Conservation (phyloP, 768 basidiomycete species). For the Boletellus ananiceps region DNA sequence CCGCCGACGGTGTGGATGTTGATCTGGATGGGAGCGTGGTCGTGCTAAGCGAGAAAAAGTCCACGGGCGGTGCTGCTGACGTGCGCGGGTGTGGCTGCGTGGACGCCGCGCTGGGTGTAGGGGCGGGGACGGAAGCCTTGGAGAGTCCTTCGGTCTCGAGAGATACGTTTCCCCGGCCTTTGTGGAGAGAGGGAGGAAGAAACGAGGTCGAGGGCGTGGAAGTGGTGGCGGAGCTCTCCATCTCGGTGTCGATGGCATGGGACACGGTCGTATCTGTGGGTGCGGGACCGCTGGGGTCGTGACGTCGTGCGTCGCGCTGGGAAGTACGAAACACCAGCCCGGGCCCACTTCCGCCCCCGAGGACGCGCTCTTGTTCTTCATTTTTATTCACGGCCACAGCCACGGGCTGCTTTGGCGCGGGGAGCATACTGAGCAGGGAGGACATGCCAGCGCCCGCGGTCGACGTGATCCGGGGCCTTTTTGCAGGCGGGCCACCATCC, state of each 20-base stretch:
- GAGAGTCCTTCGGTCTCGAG: constrained; percentile 37
- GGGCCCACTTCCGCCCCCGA: constrained; percentile 60
- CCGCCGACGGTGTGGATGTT: background rate
- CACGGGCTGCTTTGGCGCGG: constrained; percentile 57
- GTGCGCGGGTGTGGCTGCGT: background rate
- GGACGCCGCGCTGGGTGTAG: constrained; percentile 1
- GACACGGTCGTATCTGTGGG: constrained; percentile 9
- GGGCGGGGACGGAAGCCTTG: background rate
- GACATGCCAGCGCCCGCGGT: constrained; percentile 53
- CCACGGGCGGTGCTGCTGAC: constrained; percentile 38
- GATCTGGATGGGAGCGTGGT: constrained; percentile 2
- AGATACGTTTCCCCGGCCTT: constrained; percentile 56
- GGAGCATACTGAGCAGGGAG: constrained; percentile 66
- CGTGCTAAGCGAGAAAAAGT: constrained; percentile 68
- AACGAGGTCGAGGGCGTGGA: constrained; percentile 41
- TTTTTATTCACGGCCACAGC: constrained; percentile 33
- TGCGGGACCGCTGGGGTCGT: constrained; percentile 22
- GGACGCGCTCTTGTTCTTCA: constrained; percentile 47
- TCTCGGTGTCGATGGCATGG: constrained; percentile 7
- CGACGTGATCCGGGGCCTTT: constrained; percentile 49
- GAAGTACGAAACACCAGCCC: constrained; percentile 55
- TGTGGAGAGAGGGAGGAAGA: constrained; percentile 54
- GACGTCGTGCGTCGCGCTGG: constrained; percentile 6
- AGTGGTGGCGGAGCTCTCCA: background rate
- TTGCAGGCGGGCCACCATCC: constrained; percentile 52